These are phyloP conservation scores for Suhomyces taliae DNA, from an alignment of 1,139 yeast species.

Conservation along the genomic window DNA sequence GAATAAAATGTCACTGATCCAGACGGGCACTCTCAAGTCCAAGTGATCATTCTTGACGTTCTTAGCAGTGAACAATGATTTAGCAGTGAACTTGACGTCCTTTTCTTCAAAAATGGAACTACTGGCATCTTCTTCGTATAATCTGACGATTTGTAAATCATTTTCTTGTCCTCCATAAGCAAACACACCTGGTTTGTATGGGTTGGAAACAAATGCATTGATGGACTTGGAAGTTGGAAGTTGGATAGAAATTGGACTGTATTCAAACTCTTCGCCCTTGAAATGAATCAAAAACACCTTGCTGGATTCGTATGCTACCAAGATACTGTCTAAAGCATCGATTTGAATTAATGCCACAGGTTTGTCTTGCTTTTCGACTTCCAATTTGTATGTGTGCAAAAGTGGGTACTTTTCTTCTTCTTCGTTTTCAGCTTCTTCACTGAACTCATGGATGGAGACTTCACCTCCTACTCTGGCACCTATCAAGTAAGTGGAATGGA, in stretches of 20 bases:
- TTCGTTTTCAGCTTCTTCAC: constrained; percentile 13
- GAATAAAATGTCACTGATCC: constrained; percentile 57
- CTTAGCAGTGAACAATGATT: constrained; percentile 51
- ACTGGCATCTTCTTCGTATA: constrained; percentile 31
- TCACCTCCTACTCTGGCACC: constrained; percentile 46
- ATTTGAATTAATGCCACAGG: constrained; percentile 34
- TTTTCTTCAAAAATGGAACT: constrained; percentile 16
- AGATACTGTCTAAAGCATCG: constrained; percentile 30
- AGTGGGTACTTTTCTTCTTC: constrained; percentile 17
- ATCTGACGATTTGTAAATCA: constrained; percentile 53
- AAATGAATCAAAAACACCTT: constrained; percentile 44
- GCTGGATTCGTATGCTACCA: constrained; percentile 52
- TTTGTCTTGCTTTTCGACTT: constrained; percentile 24
- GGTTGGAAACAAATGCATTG: constrained; percentile 47
- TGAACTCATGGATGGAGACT: constrained; percentile 37
- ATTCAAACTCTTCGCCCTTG: constrained; percentile 27
- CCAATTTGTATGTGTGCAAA: constrained; percentile 29
- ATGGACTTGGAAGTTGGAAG: constrained; percentile 45
- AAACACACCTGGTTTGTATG: constrained; percentile 45
- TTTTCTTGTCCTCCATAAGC: constrained; percentile 79
- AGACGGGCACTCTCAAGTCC: constrained; percentile 66
- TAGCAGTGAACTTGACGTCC: constrained; percentile 20
- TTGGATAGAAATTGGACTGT: constrained; percentile 30
- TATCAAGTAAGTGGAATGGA: constrained; percentile 36
- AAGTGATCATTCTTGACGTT: constrained; percentile 68